Conservation (phyloP, 2,329 filamentous ascomycete genomes). For the Ophidiomyces ophidiicola region DNA sequence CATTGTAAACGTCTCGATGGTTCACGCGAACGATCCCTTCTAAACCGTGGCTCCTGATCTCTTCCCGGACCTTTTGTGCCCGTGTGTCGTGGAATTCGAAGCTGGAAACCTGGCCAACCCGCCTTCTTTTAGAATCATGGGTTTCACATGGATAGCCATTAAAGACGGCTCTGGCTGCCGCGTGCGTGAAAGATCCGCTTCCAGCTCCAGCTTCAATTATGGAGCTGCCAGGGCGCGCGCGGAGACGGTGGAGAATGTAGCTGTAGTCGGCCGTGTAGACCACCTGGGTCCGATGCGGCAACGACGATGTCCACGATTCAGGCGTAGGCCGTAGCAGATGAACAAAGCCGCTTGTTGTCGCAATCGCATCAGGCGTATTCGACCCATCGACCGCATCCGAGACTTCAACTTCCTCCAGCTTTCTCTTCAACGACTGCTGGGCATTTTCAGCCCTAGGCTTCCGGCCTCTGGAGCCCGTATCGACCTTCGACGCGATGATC, state of each 20-base stretch:
- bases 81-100: slow-evolving; percentile 40
- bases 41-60: slow-evolving; percentile 35
- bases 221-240: slow-evolving; percentile 35
- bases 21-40: slow-evolving; percentile 34
- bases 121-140: slow-evolving; percentile 20
- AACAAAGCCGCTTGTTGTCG: slow-evolving; percentile 37
- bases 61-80: slow-evolving; percentile 30
- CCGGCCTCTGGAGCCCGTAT: slow-evolving; percentile 77
- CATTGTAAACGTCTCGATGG: slow-evolving; percentile 39
- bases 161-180: slow-evolving; percentile 39
- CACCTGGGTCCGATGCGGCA: slow-evolving; percentile 42
- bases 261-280: slow-evolving; percentile 44
- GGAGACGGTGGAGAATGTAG: slow-evolving; percentile 39
- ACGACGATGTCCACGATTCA: slow-evolving; percentile 40
- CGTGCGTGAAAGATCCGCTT: slow-evolving; percentile 42
- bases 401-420: slow-evolving; percentile 28
- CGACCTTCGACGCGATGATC: slow-evolving; percentile 75
- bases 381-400: slow-evolving; percentile 21
- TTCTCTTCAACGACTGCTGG: slow-evolving; percentile 12
- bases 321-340: slow-evolving; percentile 40
- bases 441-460: slow-evolving; percentile 38
- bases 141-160: slow-evolving; percentile 30
- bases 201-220: slow-evolving; percentile 42
- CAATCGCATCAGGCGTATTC: slow-evolving; percentile 24
- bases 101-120: slow-evolving; percentile 37